A percentile compares a stretch with the other conserved stretches of the same genome.
phyloP scores from a whole-genome alignment of 129 eudicot genomes.

The Cynara cardunculus region DNA sequence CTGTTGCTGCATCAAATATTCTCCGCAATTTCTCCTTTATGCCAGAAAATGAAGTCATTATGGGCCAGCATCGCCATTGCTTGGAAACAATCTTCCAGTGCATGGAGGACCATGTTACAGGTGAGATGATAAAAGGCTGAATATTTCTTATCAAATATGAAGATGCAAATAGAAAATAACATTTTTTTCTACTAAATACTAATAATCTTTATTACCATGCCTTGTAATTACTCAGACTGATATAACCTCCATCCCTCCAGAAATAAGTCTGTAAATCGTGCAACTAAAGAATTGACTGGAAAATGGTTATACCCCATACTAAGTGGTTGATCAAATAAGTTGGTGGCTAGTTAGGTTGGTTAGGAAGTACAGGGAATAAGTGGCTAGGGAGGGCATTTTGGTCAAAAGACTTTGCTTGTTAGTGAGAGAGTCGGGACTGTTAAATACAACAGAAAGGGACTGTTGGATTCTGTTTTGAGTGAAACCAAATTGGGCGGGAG shows the following conservation, averaged over 20 bases:
- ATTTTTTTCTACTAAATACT: not conserved
- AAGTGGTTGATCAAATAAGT: too few species aligned
- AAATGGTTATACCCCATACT: too few species aligned
- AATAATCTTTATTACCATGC: not conserved
- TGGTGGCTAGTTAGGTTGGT: too few species aligned
- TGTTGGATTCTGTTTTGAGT: too few species aligned
- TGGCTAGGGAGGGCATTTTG: too few species aligned
- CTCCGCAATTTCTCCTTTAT: conserved; percentile 93
- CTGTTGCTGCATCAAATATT: conserved; percentile 96
- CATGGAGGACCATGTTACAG: conserved; percentile 82
- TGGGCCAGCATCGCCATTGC: conserved; percentile 98
- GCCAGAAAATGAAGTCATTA: conserved; percentile 93
- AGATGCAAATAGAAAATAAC: not conserved
- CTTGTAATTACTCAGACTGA: not conserved
- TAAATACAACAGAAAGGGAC: too few species aligned
- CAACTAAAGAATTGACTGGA: too few species aligned
- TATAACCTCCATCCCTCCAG: not conserved
- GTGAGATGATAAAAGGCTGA: conserved; percentile 30
- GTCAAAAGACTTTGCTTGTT: too few species aligned
- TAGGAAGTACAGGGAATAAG: too few species aligned
- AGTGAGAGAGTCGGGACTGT: too few species aligned
- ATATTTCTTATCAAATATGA: not conserved
- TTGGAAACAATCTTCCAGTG: conserved; percentile 92
- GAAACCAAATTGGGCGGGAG: too few species aligned
- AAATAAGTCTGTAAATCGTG: not conserved